phyloP scores from a whole-genome alignment of 148 eudicot genomes.

The Agrostemma githago region DNA sequence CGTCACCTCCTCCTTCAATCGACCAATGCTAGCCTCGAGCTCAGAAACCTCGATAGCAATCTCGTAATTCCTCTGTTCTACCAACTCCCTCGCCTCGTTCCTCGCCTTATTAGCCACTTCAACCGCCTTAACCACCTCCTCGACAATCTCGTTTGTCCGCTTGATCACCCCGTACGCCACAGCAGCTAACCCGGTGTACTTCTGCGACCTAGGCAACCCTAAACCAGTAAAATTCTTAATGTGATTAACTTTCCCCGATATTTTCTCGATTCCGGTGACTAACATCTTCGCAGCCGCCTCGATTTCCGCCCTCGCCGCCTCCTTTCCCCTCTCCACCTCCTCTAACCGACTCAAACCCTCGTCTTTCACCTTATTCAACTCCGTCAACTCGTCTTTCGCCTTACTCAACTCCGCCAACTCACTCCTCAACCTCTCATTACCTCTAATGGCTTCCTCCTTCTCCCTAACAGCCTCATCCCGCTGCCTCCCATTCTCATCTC shows the following conservation, averaged over 20 bases:
- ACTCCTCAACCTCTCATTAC: conserved; percentile 41
- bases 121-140: conserved; percentile 70
- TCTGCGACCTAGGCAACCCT: conserved; percentile 82
- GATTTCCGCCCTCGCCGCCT: conserved; percentile 57
- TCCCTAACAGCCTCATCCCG: conserved; percentile 54
- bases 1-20: conserved; percentile 61
- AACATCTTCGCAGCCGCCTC: conserved; percentile 78
- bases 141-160: conserved; percentile 88
- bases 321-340: conserved; percentile 55
- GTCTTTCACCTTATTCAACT: conserved; percentile 46
- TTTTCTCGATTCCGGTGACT: conserved; percentile 81
- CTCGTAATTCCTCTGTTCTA: conserved; percentile 90
- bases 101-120: conserved; percentile 53
- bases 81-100: conserved; percentile 66
- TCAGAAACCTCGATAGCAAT: conserved; percentile 95
- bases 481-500: conserved; percentile 56
- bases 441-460: conserved; percentile 42
- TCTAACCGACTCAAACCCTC: conserved; percentile 48
- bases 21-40: conserved; percentile 76
- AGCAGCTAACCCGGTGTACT: conserved; percentile 82
- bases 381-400: conserved; percentile 41
- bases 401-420: conserved; percentile 46
- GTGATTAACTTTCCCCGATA: conserved; percentile 66
- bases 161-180: conserved; percentile 89
- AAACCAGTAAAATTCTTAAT: conserved; percentile 57